Base-by-base conservation (phyloP, 805 yeast genomes). In the Myxozyma neglecta region DNA sequence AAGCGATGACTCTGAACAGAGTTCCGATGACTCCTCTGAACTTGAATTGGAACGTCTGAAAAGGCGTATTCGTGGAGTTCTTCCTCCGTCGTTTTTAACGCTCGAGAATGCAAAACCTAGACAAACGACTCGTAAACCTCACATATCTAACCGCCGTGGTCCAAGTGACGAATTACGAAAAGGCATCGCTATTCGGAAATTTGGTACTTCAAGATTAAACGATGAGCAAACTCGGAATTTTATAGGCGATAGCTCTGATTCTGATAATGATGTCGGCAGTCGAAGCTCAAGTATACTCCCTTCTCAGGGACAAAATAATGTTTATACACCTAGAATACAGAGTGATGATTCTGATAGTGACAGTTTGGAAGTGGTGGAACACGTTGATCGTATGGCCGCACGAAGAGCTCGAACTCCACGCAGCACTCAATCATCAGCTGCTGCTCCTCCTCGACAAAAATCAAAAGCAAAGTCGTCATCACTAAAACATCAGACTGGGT, bases 21-120 rank as follows among this genome's bases (percentile, higher is more conserved):
- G 45, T 24, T 56, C 56, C 10, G 48, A 36, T n/a, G 16, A n/a
- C 14, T 56, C 64, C 10, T 53, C 55, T 8, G 53, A 40, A 11
- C 52, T 56, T 11, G 69, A 67, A 46, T 50, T 69, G 6, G 68
- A 67, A 14, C 56, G 59, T 11, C 53, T 62, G 9, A 68, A 68
- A n/a, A 43, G 64, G 37, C 59, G 67, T 9, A 42, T 69, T 16
- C 57, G 67, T n/a, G 71, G 71, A 4, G 69, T 69, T 3, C 58
- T 69, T 10, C 71, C 71, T 10, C 71, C 71, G 1, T 69, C 71
- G 6, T 69, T 69, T 45, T 54, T 69, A 44, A 69, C 70, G 1
- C 35, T 69, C 4, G 69, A 65, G 11, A 55, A 56, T 40, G 51
- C 56, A 36, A n/a, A 29, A 10, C n/a, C 32, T 24, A 40, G 32